Evolutionary conservation across 2,329 filamentous ascomycete species (phyloP).

Genomic region (Colletotrichum magnum): DNA sequence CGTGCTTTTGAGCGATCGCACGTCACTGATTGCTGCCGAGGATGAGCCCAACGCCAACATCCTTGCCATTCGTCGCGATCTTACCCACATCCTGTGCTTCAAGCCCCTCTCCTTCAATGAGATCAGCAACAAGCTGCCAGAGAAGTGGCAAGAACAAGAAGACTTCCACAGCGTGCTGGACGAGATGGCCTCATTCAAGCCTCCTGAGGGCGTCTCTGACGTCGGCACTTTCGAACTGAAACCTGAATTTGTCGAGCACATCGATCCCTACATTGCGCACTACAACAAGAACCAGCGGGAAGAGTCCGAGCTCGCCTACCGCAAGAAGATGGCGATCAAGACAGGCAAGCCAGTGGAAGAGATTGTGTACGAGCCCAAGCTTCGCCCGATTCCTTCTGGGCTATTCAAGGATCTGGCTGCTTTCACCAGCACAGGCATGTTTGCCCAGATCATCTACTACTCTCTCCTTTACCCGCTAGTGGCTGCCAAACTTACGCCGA

Average conservation of each 20-base stretch:
- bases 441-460: slow-evolving; percentile 92
- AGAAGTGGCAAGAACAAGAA: slow-evolving; percentile 90
- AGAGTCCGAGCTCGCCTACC: slow-evolving; percentile 92
- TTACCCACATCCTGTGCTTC: slow-evolving; percentile 95
- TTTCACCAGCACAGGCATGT: slow-evolving; percentile 88
- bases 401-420: slow-evolving; percentile 81
- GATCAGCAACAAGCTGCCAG: slow-evolving; percentile 86
- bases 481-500: slow-evolving; percentile 77
- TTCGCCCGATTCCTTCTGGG: slow-evolving; percentile 82
- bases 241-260: slow-evolving; percentile 84
- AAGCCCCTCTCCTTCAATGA: slow-evolving; percentile 96
- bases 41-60: slow-evolving; percentile 76
- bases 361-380: slow-evolving; percentile 91
- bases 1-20: slow-evolving; percentile 89
- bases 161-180: slow-evolving; percentile 88
- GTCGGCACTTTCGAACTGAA: slow-evolving; percentile 95
- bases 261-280: slow-evolving; percentile 96
- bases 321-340: slow-evolving; percentile 87
- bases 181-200: slow-evolving; percentile 89
- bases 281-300: slow-evolving; percentile 98
- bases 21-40: slow-evolving; percentile 79
- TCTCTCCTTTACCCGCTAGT: slow-evolving; percentile 85
- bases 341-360: slow-evolving; percentile 85
- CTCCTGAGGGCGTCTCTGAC: slow-evolving; percentile 92
- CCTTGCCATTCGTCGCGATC: slow-evolving; percentile 85